A percentile compares a stretch with the other conserved stretches of the same genome.
These are phyloP conservation scores for Rhodotorula diobovata DNA, from an alignment of 768 basidiomycete species.

Conservation along the genomic window DNA sequence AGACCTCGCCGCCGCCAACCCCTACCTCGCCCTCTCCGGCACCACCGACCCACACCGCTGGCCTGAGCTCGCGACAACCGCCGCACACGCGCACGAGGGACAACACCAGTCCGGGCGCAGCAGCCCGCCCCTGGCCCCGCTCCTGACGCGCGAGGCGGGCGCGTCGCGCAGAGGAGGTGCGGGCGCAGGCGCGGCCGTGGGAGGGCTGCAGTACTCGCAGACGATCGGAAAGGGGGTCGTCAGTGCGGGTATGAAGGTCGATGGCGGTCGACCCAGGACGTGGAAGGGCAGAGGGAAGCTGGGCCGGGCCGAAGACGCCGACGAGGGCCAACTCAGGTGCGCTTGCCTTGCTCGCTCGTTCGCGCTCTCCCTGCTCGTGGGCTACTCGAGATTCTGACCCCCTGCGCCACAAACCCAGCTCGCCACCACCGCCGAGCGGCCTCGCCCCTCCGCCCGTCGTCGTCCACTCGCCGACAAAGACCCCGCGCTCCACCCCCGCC, in stretches of 20 bases:
- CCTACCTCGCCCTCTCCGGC: slow-evolving; percentile 56
- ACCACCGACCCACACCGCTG: slow-evolving; percentile 72
- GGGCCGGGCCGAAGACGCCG: slow-evolving; percentile 37
- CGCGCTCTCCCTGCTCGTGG: neutral
- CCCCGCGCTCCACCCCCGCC: slow-evolving; percentile 10
- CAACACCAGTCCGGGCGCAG: slow-evolving; percentile 43
- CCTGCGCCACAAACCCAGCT: neutral
- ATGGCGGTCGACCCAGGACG: slow-evolving; percentile 50
- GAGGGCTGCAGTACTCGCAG: slow-evolving; percentile 67
- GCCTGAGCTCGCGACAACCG: slow-evolving; percentile 64
- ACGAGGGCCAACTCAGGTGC: neutral
- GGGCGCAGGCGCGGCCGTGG: slow-evolving; percentile 52
- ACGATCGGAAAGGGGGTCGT: slow-evolving; percentile 70
- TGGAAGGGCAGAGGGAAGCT: slow-evolving; percentile 50
- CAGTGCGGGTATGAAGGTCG: slow-evolving; percentile 69
- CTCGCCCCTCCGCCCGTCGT: slow-evolving; percentile 23
- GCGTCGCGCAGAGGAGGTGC: slow-evolving; percentile 13
- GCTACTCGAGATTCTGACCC: neutral
- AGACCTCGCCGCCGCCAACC: neutral
- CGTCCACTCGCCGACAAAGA: slow-evolving; percentile 29
- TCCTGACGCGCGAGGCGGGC: slow-evolving; percentile 3
- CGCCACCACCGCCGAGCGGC: neutral
- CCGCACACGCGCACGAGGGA: neutral
- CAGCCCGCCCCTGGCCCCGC: slow-evolving; percentile 48
- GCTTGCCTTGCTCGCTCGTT: neutral